Conservation (phyloP, 1,284 basidiomycete species). For the Ustilago sp. region DNA sequence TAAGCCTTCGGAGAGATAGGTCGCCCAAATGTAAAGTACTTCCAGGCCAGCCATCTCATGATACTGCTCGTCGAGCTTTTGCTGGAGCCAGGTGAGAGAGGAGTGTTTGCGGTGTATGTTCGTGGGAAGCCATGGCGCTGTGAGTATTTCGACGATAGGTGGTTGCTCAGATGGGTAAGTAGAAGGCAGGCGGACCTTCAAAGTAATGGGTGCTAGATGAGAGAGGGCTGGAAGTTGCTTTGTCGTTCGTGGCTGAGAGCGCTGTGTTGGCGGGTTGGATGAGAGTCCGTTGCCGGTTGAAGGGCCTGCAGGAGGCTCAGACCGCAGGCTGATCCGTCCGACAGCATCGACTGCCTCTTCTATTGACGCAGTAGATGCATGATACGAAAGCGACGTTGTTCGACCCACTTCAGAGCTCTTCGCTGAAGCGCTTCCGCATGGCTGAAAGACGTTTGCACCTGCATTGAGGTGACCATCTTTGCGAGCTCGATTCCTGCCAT, state of each 20-base stretch:
- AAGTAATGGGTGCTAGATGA: constrained; percentile 35
- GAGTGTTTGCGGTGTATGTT: neutral
- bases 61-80: constrained; percentile 35
- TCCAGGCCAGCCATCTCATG: constrained; percentile 35
- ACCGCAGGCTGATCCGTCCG: neutral
- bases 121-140: constrained; percentile 39
- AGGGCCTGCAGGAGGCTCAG: neutral
- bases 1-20: constrained; percentile 35
- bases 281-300: neutral
- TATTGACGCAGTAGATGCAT: neutral
- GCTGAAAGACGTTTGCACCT: constrained; percentile 26
- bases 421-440: neutral
- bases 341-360: neutral
- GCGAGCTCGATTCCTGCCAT: neutral
- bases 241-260: neutral
- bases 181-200: constrained; percentile 33
- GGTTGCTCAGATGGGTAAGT: constrained; percentile 29
- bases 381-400: neutral
- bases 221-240: constrained; percentile 18
- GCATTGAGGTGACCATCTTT: constrained; percentile 20
- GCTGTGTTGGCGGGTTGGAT: neutral
- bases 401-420: neutral
- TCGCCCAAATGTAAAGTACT: constrained; percentile 47
- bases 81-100: constrained; percentile 19
- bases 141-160: constrained; percentile 28